Evolutionary conservation across 1,284 basidiomycete genomes (phyloP).

Genomic region (Cutaneotrichosporon mucoides): DNA sequence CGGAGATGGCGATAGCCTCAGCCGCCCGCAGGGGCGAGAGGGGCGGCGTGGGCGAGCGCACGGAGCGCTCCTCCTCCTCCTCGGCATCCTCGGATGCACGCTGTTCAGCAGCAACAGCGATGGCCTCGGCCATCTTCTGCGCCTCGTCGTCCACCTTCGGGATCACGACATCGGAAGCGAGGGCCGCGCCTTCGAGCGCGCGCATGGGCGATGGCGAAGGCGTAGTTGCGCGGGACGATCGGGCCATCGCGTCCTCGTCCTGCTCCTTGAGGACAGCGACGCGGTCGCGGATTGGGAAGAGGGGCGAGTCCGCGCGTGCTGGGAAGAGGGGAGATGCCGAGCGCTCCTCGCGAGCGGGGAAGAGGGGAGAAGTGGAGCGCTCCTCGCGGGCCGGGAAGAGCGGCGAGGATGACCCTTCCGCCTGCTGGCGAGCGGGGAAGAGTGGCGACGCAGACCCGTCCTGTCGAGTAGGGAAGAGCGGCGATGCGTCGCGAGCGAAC

Average conservation of each 20-base stretch:
- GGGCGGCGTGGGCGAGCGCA: not conserved
- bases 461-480: too few relatives aligned
- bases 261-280: not conserved
- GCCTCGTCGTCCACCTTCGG: not conserved
- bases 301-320: not conserved
- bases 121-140: not conserved
- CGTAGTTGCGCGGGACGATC: conserved; percentile 3
- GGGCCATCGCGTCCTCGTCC: not conserved
- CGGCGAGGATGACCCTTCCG: conserved; percentile 12
- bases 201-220: conserved; percentile 10
- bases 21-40: not conserved
- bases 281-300: conserved; percentile 1
- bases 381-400: conserved; percentile 15
- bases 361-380: conserved; percentile 18
- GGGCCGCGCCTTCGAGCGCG: not conserved
- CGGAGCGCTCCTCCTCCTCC: not conserved
- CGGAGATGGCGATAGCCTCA: not conserved
- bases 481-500: too few relatives aligned
- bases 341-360: conserved; percentile 13
- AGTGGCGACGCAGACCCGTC: conserved; percentile 16
- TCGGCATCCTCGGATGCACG: too few relatives aligned
- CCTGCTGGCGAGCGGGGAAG: conserved; percentile 18
- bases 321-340: too few relatives aligned
- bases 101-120: not conserved
- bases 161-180: not conserved